phyloP scores from a whole-genome alignment of 2,329 filamentous ascomycete species.

The Juglanconis oblonga region DNA sequence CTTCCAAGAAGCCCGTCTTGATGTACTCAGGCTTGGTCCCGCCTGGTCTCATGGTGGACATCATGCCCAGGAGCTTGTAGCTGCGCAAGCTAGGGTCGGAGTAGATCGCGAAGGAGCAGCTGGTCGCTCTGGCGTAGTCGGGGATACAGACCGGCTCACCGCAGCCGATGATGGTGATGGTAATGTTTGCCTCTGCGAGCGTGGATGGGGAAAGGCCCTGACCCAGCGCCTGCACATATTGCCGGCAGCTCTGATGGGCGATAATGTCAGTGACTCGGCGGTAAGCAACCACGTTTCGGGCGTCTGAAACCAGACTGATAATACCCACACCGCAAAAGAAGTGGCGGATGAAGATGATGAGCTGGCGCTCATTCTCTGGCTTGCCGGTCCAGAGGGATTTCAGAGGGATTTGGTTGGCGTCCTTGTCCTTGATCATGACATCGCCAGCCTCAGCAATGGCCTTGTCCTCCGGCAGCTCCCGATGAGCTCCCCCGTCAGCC shows the following conservation, averaged over 20 bases:
- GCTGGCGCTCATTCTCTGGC: conserved; percentile 3
- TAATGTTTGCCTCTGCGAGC: neutral
- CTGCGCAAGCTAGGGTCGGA: neutral
- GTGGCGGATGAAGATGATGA: conserved; percentile 9
- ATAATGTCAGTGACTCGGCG: neutral
- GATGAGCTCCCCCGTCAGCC: neutral
- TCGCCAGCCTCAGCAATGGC: conserved; percentile 1
- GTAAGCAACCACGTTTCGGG: no score
- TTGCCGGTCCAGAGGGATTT: conserved; percentile 1
- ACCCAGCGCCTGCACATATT: conserved; percentile 1
- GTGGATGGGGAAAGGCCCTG: neutral
- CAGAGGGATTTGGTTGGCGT: neutral
- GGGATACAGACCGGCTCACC: neutral
- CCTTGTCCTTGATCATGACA: conserved; percentile 5
- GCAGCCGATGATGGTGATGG: conserved; percentile 4
- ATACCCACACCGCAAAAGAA: conserved; percentile 10
- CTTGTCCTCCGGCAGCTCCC: neutral
- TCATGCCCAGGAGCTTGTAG: conserved; percentile 2
- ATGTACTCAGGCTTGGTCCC: neutral
- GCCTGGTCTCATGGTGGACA: neutral
- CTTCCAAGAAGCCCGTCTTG: neutral
- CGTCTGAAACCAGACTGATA: no score
- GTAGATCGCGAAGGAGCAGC: conserved; percentile 2
- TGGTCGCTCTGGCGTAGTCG: neutral
- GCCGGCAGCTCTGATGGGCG: conserved; percentile 1